phyloP scores from a whole-genome alignment of 2,329 filamentous ascomycete genomes.

The Fusarium goolgardi region DNA sequence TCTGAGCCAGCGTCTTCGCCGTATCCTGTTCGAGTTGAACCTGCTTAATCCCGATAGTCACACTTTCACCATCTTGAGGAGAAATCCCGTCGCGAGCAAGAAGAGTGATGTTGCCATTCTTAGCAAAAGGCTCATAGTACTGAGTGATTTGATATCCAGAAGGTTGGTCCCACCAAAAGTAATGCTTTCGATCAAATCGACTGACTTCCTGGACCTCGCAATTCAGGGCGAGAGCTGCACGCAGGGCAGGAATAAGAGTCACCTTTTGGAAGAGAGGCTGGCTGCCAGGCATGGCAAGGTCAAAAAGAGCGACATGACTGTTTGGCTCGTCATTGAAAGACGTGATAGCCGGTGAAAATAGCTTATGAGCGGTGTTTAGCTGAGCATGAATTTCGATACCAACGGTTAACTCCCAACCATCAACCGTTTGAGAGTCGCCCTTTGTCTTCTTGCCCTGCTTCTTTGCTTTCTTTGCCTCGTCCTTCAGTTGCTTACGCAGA shows the following conservation, averaged over 20 bases:
- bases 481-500: conserved; percentile 78
- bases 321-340: conserved; percentile 79
- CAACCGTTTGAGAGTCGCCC: conserved; percentile 61
- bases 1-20: conserved; percentile 87
- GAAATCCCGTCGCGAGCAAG: conserved; percentile 82
- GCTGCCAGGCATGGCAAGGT: conserved; percentile 87
- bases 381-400: conserved; percentile 98
- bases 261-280: conserved; percentile 88
- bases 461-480: conserved; percentile 76
- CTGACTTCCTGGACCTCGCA: conserved; percentile 82
- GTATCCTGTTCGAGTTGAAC: conserved; percentile 98
- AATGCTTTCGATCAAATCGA: conserved; percentile 95
- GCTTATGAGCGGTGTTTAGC: conserved; percentile 86
- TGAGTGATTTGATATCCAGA: conserved; percentile 98
- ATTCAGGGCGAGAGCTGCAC: conserved; percentile 85
- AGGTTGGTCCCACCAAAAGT: conserved; percentile 99
- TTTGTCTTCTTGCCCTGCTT: conserved; percentile 67
- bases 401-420: conserved; percentile 91
- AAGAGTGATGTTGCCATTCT: conserved; percentile 77
- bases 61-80: conserved; percentile 74
- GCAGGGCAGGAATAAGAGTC: conserved; percentile 87
- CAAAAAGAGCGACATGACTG: conserved; percentile 88
- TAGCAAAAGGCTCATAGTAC: conserved; percentile 81
- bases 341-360: conserved; percentile 82
- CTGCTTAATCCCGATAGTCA: conserved; percentile 87